Conservation (phyloP, 768 basidiomycete genomes). For the Lactarius psammicola region DNA sequence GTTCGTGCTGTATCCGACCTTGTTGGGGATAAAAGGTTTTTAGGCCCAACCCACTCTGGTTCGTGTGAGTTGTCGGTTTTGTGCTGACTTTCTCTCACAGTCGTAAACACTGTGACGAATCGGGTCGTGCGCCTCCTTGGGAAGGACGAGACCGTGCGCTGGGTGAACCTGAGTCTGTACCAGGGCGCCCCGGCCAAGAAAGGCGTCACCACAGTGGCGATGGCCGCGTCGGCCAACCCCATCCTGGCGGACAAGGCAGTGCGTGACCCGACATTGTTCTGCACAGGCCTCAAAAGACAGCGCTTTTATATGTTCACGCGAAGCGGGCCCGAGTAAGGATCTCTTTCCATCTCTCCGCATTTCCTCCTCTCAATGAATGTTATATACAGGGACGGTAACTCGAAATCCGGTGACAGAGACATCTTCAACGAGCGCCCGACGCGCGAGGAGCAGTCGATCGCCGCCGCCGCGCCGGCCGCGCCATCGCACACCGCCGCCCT, state of each 20-base stretch:
- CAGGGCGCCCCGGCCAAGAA: constrained; percentile 93
- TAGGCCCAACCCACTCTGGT: background rate
- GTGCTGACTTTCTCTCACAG: constrained; percentile 43
- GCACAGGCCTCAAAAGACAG: constrained; percentile 88
- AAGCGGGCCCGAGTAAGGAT: constrained; percentile 78
- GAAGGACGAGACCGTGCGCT: constrained; percentile 91
- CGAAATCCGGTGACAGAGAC: constrained; percentile 84
- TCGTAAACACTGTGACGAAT: constrained; percentile 93
- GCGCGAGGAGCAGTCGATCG: constrained; percentile 90
- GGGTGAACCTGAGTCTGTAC: constrained; percentile 84
- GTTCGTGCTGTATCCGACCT: constrained; percentile 89
- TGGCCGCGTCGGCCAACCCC: constrained; percentile 95
- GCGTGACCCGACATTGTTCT: constrained; percentile 89
- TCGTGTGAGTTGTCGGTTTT: background rate
- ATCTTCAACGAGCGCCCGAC: constrained; percentile 98
- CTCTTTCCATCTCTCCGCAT: background rate
- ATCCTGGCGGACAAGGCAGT: constrained; percentile 81
- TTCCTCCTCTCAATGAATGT: too few relatives aligned
- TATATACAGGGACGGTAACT: constrained; percentile 69
- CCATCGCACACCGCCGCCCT: constrained; percentile 63
- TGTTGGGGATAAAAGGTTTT: constrained; percentile 95
- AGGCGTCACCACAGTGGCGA: constrained; percentile 81
- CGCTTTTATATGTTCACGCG: constrained; percentile 96
- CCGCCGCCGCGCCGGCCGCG: constrained; percentile 53
- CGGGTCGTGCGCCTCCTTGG: constrained; percentile 85